Conservation (phyloP, 1,284 basidiomycete genomes). For the Cutaneotrichosporon dermatis region DNA sequence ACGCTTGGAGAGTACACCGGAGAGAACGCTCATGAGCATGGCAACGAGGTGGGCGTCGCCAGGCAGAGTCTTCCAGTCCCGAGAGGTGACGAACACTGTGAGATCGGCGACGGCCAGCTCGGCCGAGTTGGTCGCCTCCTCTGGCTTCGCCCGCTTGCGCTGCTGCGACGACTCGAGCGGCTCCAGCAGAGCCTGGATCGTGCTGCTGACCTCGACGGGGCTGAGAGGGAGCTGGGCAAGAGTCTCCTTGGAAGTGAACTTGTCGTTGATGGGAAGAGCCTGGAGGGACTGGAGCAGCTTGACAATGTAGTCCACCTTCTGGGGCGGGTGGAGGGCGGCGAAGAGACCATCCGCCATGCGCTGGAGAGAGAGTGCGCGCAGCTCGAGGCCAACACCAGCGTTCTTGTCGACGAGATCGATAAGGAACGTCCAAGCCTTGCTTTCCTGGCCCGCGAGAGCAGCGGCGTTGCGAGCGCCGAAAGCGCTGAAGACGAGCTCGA, state of each 20-base stretch:
- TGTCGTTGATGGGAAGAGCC: constrained; percentile 27
- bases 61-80: constrained; percentile 61
- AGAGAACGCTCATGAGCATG: constrained; percentile 68
- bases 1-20: constrained; percentile 58
- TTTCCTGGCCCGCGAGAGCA: constrained; percentile 23
- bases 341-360: constrained; percentile 37
- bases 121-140: constrained; percentile 23
- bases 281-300: constrained; percentile 33
- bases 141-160: constrained; percentile 30
- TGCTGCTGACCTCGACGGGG: constrained; percentile 21
- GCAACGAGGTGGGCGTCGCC: constrained; percentile 69
- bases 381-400: neutral
- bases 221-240: constrained; percentile 29
- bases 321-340: constrained; percentile 21
- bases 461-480: constrained; percentile 21
- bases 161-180: constrained; percentile 32
- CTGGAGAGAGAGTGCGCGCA: constrained; percentile 26
- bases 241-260: constrained; percentile 24
- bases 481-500: constrained; percentile 22
- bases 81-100: constrained; percentile 64
- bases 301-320: constrained; percentile 30
- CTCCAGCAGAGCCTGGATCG: constrained; percentile 26
- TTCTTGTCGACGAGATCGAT: constrained; percentile 11
- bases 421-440: constrained; percentile 26
- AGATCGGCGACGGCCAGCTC: constrained; percentile 54